phyloP scores from a whole-genome alignment of 768 basidiomycete species.

The Porpolomopsis calyptriformis region DNA sequence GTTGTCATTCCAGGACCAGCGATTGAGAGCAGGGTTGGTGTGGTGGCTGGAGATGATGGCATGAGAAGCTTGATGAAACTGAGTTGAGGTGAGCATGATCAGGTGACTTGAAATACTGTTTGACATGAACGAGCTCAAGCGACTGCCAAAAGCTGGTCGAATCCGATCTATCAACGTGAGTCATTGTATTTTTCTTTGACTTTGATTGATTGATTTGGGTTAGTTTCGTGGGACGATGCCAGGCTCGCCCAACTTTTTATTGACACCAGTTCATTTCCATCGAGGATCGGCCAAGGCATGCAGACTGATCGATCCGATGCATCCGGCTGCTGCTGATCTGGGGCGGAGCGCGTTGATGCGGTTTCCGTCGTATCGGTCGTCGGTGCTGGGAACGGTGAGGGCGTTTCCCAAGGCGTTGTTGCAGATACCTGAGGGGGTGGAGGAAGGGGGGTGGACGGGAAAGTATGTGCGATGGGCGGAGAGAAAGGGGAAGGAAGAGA shows the following conservation, averaged over 20 bases:
- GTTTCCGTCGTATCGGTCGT: conserved; percentile 12
- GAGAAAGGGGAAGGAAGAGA: conserved; percentile 5
- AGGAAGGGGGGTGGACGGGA: conserved; percentile 12
- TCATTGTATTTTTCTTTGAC: background rate
- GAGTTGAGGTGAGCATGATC: conserved; percentile 42
- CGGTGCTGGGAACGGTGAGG: conserved; percentile 15
- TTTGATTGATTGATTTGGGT: background rate
- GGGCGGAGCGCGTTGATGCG: no score
- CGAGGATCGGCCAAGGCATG: background rate
- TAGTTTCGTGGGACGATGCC: conserved; percentile 35
- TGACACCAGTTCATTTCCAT: conserved; percentile 4
- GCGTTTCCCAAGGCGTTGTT: conserved; percentile 25
- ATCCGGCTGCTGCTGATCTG: conserved; percentile 13
- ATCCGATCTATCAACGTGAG: conserved; percentile 29
- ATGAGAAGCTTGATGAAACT: conserved; percentile 54
- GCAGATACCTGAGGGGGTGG: conserved; percentile 15
- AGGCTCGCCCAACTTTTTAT: conserved; percentile 19
- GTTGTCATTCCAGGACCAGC: conserved; percentile 58
- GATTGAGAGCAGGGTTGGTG: conserved; percentile 14
- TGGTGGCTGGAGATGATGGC: conserved; percentile 30
- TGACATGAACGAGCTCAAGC: conserved; percentile 19
- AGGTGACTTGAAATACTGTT: conserved; percentile 20
- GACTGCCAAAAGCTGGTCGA: conserved; percentile 21
- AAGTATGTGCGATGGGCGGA: conserved; percentile 14
- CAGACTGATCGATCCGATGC: conserved; percentile 20